Base-by-base conservation (phyloP, 2,329 filamentous ascomycete genomes). In the Penicillium griseofulvum region DNA sequence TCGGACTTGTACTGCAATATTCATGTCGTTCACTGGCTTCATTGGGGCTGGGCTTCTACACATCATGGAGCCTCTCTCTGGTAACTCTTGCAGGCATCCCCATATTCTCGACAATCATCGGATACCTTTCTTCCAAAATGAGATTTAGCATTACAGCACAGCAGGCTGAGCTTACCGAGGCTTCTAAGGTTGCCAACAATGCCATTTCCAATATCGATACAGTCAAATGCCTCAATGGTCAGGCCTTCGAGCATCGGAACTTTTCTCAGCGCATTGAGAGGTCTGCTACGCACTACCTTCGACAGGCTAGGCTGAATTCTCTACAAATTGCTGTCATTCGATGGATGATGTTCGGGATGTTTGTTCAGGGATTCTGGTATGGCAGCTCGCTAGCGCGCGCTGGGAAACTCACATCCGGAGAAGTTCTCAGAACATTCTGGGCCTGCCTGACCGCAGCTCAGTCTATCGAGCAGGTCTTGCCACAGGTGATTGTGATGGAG, bases 291-390 rank as follows among this genome's bases (percentile, higher is more conserved):
- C 81, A 83, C 49, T 96, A 91, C 62, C 74, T 85, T 11, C 75
- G 82, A 16, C 89, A 93, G 67, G 88, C 88, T 0, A 80, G 83
- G 43, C 80, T 84, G 16, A 89, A 86, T 61, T 85, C 89, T 0
- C 69, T 86, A 3, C 91, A 96, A 66, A 85, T 89, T 66, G 87
- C 86, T 0, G 83, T 88, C 45, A 81, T 90, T 49, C 86, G 87
- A 44, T 83, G 95, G 62, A 86, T 91, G 76, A 86, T 88, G 29
- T 82, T 91, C 4, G 80, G 80, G 1, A 86, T 97, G 69, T 97
- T 97, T 62, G 87, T 95, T 0, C 83, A 91, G 54, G 92, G 91
- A 0, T 97, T 97, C 67, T 96, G 90, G 84, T 96, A 92, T 64
- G 92, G 91, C 0, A 83, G 87, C 28, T 77, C 83, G 1, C 80